Evolutionary conservation across 176 grass and related monocot species (phyloP).

Genomic region (Themeda triandra): DNA sequence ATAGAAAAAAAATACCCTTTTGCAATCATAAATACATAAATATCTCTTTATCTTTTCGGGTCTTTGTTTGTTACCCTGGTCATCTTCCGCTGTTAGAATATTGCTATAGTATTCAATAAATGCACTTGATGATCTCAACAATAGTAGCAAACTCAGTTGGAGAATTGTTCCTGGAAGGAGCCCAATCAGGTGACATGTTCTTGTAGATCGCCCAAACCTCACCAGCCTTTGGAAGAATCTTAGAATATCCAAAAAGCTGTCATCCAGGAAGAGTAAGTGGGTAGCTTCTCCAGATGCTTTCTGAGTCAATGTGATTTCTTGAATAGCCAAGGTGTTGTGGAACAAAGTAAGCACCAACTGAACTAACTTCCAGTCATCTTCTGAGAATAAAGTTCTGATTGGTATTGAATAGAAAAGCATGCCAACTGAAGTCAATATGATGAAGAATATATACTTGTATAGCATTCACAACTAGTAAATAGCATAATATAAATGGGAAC

Average conservation of each 20-base stretch:
- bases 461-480: slow-evolving; percentile 6
- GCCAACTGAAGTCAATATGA: slow-evolving; percentile 1
- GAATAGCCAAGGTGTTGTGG: slow-evolving; percentile 76
- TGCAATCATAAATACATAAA: too few relatives aligned
- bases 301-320: slow-evolving; percentile 87
- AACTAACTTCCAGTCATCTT: slow-evolving; percentile 98
- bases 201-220: too few relatives aligned
- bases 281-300: slow-evolving; percentile 79
- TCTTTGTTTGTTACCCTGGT: too few relatives aligned
- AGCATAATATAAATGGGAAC: slow-evolving; percentile 2
- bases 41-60: too few relatives aligned
- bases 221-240: slow-evolving; percentile 18
- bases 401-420: slow-evolving; percentile 28
- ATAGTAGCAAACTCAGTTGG: too few relatives aligned
- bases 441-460: slow-evolving; percentile 12
- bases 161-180: too few relatives aligned
- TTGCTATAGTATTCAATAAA: too few relatives aligned
- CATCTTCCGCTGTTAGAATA: too few relatives aligned
- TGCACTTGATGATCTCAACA: too few relatives aligned
- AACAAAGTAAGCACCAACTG: slow-evolving; percentile 93
- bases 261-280: slow-evolving; percentile 61
- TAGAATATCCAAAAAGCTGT: slow-evolving; percentile 77
- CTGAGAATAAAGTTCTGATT: slow-evolving; percentile 71
- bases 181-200: too few relatives aligned
- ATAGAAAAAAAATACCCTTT: too few relatives aligned